These are phyloP conservation scores for Backusella psychrophila DNA, from an alignment of 192 early-diverging fungal genomes.

Conservation along the genomic window DNA sequence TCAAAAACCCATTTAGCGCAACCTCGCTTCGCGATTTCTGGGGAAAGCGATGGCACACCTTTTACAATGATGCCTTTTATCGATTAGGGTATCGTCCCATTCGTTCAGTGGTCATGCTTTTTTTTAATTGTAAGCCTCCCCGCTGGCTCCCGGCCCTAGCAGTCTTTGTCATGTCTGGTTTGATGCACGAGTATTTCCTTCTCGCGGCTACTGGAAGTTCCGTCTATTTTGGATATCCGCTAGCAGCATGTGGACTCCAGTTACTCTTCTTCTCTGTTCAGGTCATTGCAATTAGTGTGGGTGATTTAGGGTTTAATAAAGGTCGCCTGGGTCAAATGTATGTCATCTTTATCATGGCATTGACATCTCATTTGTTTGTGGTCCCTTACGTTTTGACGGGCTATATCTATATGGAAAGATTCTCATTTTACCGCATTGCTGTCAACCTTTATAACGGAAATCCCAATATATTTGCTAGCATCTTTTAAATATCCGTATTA, in stretches of 20 bases:
- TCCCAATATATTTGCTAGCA: not conserved
- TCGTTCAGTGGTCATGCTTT: not conserved
- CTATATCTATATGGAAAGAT: slow-evolving; percentile 13
- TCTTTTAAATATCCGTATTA: slow-evolving; percentile 7
- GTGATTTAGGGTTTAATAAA: not conserved
- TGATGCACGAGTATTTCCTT: slow-evolving; percentile 23
- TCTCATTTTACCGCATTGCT: slow-evolving; percentile 10
- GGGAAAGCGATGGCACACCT: slow-evolving; percentile 14
- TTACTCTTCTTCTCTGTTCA: slow-evolving; percentile 9
- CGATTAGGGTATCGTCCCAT: slow-evolving; percentile 11
- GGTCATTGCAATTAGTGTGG: not conserved
- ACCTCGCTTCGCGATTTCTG: slow-evolving; percentile 12
- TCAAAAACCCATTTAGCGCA: not conserved
- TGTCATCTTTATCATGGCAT: not conserved
- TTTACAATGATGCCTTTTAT: slow-evolving; percentile 21
- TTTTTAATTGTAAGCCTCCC: not conserved
- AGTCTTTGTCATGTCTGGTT: slow-evolving; percentile 12
- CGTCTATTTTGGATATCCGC: slow-evolving; percentile 4
- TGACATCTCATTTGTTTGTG: slow-evolving; percentile 17
- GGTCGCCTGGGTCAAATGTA: not conserved
- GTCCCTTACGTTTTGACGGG: slow-evolving; percentile 18
- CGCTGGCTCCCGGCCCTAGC: slow-evolving; percentile 12
- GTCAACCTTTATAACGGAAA: slow-evolving; percentile 1
- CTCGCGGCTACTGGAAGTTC: not conserved
- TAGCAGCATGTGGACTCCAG: not conserved